Conservation (phyloP, 768 basidiomycete species). For the Pleurotus eryngii region DNA sequence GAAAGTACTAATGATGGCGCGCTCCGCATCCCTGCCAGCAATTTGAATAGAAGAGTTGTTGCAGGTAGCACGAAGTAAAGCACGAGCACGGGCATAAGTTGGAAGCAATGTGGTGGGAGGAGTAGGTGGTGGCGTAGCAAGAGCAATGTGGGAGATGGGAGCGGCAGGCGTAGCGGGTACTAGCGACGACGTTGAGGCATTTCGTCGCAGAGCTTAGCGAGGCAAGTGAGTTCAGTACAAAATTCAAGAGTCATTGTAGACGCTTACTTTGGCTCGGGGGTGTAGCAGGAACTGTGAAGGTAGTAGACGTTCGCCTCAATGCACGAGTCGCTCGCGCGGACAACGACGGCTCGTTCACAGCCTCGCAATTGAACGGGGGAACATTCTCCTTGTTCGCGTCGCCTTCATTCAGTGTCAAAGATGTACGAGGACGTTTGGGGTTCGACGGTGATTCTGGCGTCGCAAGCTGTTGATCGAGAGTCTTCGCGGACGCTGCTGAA, state of each 20-base stretch:
- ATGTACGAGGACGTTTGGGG: constrained; percentile 60
- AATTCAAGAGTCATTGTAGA: neutral
- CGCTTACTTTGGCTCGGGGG: constrained; percentile 47
- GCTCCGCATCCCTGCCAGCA: constrained; percentile 68
- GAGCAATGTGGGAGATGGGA: constrained; percentile 36
- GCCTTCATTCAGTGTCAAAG: constrained; percentile 41
- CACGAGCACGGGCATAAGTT: constrained; percentile 58
- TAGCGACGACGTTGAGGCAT: constrained; percentile 44
- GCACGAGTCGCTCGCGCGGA: constrained; percentile 36
- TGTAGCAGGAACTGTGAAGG: constrained; percentile 17
- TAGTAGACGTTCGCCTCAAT: constrained; percentile 33
- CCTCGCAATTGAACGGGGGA: constrained; percentile 51
- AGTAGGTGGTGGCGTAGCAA: constrained; percentile 61
- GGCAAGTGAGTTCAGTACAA: constrained; percentile 9
- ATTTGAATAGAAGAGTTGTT: constrained; percentile 49
- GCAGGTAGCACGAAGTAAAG: constrained; percentile 69
- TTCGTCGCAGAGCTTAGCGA: constrained; percentile 34
- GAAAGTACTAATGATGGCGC: constrained; percentile 55
- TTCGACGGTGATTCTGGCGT: constrained; percentile 65
- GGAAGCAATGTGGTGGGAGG: constrained; percentile 49
- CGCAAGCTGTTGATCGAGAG: constrained; percentile 39
- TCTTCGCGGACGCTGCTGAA: constrained; percentile 18
- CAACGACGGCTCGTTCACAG: constrained; percentile 28
- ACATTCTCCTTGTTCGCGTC: constrained; percentile 78
- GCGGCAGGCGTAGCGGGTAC: constrained; percentile 43